phyloP scores from a whole-genome alignment of 1,139 yeast species.

The Yamadazyma atmosphaerica region DNA sequence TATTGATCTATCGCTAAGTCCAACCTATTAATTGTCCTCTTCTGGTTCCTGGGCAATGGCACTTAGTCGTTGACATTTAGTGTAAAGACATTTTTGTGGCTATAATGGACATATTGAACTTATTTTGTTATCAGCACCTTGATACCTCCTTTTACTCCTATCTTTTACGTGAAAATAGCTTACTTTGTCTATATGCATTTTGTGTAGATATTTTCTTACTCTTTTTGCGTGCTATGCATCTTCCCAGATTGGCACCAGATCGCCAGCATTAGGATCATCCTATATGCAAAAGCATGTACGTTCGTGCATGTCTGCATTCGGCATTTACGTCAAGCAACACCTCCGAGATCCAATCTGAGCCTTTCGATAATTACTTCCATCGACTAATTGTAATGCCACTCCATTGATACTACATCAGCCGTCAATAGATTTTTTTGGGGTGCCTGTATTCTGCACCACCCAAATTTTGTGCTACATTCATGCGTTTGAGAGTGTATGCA shows the following conservation, averaged over 20 bases:
- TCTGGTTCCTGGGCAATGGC: neutral
- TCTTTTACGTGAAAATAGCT: neutral
- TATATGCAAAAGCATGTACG: neutral
- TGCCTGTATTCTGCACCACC: too few relatives aligned
- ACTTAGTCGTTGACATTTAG: neutral
- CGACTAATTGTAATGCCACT: too few relatives aligned
- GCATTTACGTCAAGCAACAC: too few relatives aligned
- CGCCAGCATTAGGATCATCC: neutral
- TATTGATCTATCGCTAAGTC: neutral
- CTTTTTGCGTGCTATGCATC: neutral
- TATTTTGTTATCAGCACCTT: neutral
- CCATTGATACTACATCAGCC: too few relatives aligned
- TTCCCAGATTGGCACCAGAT: too few relatives aligned
- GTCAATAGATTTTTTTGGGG: too few relatives aligned
- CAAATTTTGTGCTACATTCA: too few relatives aligned
- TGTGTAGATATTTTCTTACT: neutral
- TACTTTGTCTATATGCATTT: too few relatives aligned
- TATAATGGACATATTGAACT: neutral
- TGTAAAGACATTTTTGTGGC: too few relatives aligned
- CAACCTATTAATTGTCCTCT: neutral
- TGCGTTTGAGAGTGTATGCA: too few relatives aligned
- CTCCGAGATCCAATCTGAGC: too few relatives aligned
- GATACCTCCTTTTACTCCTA: neutral
- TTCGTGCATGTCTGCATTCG: neutral
- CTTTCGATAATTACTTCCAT: too few relatives aligned